phyloP scores from a whole-genome alignment of 2,329 filamentous ascomycete genomes.

The Periconia sp. region DNA sequence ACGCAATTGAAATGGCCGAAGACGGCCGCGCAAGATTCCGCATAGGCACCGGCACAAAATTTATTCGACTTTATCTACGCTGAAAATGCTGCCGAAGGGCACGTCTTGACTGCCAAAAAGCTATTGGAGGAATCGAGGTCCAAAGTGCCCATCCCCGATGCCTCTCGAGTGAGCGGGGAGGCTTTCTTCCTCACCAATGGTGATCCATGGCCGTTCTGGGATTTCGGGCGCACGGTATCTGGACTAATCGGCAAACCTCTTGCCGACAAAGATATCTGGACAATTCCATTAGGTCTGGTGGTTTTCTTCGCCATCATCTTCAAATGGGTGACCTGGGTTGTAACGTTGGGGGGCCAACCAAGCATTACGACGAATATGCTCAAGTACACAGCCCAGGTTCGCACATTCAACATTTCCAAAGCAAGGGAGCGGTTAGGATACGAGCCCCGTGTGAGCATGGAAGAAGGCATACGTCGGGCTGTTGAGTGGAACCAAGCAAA shows the following conservation, averaged over 20 bases:
- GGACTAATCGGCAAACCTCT: conserved; percentile 10
- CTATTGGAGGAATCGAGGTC: no score
- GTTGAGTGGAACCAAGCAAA: conserved; percentile 2
- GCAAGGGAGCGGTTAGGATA: conserved; percentile 18
- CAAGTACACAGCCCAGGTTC: conserved; percentile 7
- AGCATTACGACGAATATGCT: conserved; percentile 12
- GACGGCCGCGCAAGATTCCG: no score
- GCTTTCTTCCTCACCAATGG: conserved; percentile 23
- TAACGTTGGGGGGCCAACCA: conserved; percentile 11
- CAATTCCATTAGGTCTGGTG: conserved; percentile 8
- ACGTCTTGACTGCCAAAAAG: no score
- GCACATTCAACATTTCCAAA: conserved; percentile 18
- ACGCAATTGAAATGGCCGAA: no score
- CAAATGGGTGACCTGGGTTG: conserved; percentile 7
- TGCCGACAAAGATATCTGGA: conserved; percentile 10
- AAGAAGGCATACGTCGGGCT: conserved; percentile 12
- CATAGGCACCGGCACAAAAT: no score
- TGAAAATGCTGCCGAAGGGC: no score
- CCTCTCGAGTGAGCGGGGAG: no score
- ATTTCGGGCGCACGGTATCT: conserved; percentile 10
- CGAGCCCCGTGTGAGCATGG: conserved; percentile 11
- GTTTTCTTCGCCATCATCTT: conserved; percentile 5
- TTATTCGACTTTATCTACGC: no score
- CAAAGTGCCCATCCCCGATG: no score
- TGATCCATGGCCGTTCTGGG: conserved; percentile 20